These are phyloP conservation scores for Plasmodium blacklocki DNA, from an alignment of 169 alveolate species.

Conservation along the genomic window DNA sequence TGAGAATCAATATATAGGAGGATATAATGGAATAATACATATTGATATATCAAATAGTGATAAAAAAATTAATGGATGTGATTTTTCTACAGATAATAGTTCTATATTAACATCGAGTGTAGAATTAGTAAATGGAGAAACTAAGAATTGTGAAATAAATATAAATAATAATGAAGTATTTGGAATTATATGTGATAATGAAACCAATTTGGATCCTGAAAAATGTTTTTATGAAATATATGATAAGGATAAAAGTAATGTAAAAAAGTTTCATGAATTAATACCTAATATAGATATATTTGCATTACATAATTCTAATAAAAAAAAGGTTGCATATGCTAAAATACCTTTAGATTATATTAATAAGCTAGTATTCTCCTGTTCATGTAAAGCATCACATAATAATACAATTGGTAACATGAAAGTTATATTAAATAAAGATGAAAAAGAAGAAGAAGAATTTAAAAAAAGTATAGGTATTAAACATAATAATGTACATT, in stretches of 20 bases:
- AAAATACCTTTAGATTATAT: conserved; percentile 36
- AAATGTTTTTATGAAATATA: conserved; percentile 39
- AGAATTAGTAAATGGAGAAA: not conserved
- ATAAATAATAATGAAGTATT: conserved; percentile 8
- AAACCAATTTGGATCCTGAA: conserved; percentile 26
- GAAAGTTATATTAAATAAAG: conserved; percentile 35
- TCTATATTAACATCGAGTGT: conserved; percentile 8
- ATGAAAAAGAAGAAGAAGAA: conserved; percentile 8
- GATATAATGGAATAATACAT: conserved; percentile 54
- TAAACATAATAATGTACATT: conserved; percentile 9
- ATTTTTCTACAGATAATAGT: conserved; percentile 16
- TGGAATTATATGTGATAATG: conserved; percentile 29
- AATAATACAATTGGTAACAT: conserved; percentile 7
- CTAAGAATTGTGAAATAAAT: conserved; percentile 18
- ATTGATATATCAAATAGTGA: conserved; percentile 7
- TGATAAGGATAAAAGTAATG: not conserved
- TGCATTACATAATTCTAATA: conserved; percentile 6
- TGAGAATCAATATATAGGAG: conserved; percentile 11
- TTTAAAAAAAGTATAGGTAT: conserved; percentile 4
- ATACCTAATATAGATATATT: conserved; percentile 21
- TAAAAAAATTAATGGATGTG: conserved; percentile 55
- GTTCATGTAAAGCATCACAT: conserved; percentile 18
- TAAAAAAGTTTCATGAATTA: conserved; percentile 19
- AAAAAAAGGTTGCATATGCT: conserved; percentile 31
- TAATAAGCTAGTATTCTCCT: conserved; percentile 34